Percentiles rank a stretch among this genome's conserved stretches.
Evolutionary conservation across 2,329 filamentous ascomycete species (phyloP).

Genomic region (Emydomyces testavorans): DNA sequence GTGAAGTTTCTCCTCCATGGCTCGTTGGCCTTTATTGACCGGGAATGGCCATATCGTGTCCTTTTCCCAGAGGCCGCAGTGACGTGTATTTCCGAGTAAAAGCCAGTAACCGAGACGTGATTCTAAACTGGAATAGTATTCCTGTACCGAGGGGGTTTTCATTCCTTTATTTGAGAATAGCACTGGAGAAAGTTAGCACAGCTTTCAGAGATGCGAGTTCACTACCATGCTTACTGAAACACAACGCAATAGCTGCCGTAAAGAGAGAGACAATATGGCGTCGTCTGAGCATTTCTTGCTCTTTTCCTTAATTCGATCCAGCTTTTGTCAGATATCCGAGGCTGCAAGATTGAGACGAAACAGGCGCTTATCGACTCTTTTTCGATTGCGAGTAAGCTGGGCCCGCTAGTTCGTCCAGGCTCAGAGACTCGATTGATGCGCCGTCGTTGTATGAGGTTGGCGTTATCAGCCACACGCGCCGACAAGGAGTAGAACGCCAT

Average conservation of each 20-base stretch:
- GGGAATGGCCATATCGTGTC: slow-evolving; percentile 42
- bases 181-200: background rate
- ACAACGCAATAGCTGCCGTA: background rate
- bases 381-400: too few species aligned
- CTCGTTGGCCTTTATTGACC: slow-evolving; percentile 32
- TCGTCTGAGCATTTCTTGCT: background rate
- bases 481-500: too few species aligned
- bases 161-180: background rate
- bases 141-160: background rate
- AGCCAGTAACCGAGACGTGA: slow-evolving; percentile 27
- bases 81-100: slow-evolving; percentile 39
- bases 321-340: background rate
- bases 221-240: background rate
- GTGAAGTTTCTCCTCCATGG: slow-evolving; percentile 43
- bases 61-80: slow-evolving; percentile 42
- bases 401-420: too few species aligned
- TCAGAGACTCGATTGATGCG: too few species aligned
- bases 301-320: background rate
- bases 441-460: too few species aligned
- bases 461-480: too few species aligned
- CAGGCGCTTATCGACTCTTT: too few species aligned
- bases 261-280: background rate
- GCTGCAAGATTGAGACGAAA: background rate
- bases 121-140: slow-evolving; percentile 19
- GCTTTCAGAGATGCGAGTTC: background rate